Conservation (phyloP, 192 early-diverging fungal species). For the Neocallimastix lanati region DNA sequence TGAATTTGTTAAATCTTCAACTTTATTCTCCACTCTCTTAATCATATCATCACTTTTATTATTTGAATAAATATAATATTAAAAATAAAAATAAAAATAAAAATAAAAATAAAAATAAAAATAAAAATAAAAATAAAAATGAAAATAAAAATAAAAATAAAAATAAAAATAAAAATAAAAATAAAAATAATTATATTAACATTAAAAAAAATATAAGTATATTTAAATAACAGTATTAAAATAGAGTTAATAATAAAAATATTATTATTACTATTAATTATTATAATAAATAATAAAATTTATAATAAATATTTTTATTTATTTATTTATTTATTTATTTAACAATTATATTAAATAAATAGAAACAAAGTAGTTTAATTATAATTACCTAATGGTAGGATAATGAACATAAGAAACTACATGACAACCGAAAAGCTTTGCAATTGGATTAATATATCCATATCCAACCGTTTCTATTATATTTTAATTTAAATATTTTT, state of each 20-base stretch:
- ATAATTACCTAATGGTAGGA: constrained; percentile 63
- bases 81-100: too few relatives aligned
- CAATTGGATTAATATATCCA: constrained; percentile 80
- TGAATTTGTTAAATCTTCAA: constrained; percentile 47
- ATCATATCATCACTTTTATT: constrained; percentile 90
- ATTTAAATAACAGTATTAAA: background rate
- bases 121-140: too few relatives aligned
- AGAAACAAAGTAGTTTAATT: too few relatives aligned
- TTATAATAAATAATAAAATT: too few relatives aligned
- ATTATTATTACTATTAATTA: background rate
- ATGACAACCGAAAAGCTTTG: constrained; percentile 31
- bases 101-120: too few relatives aligned
- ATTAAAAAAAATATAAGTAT: too few relatives aligned
- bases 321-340: constrained; percentile 2
- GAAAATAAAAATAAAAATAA: too few relatives aligned
- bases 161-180: too few relatives aligned
- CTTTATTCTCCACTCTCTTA: constrained; percentile 37
- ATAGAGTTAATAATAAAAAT: background rate
- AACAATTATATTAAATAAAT: too few relatives aligned
- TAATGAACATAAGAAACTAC: constrained; percentile 87
- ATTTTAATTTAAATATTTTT: background rate
- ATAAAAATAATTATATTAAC: too few relatives aligned
- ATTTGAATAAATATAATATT: too few relatives aligned
- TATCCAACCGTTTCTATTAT: constrained; percentile 78
- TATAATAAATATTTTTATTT: too few relatives aligned